Evolutionary conservation across 768 basidiomycete genomes (phyloP).

Genomic region (Auricularia heimuer): DNA sequence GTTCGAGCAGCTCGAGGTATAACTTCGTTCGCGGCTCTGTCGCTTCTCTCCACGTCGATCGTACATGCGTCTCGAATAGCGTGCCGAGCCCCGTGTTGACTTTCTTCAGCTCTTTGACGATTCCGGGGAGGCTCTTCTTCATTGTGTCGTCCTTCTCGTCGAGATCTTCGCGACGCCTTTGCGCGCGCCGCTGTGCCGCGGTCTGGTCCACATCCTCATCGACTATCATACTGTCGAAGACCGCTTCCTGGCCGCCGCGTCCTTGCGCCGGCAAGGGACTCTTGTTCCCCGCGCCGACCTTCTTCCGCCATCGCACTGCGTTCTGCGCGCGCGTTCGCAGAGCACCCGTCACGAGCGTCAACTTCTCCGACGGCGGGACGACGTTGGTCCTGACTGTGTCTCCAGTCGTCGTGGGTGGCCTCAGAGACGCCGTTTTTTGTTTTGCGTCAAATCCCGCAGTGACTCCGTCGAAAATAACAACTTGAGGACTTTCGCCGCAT

Average conservation of each 20-base stretch:
- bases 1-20: not conserved
- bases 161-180: not conserved
- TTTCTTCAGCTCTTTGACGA: not conserved
- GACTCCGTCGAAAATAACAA: no score
- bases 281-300: no score
- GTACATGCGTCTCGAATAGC: not conserved
- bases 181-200: not conserved
- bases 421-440: no score
- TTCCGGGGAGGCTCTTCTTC: not conserved
- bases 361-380: no score
- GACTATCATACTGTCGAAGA: not conserved
- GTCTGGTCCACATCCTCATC: not conserved
- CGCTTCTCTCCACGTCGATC: not conserved
- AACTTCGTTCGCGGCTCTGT: not conserved
- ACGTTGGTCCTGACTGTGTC: no score
- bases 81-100: not conserved
- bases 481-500: no score
- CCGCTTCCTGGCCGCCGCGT: not conserved
- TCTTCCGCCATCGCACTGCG: no score
- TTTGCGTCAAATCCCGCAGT: no score
- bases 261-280: no score
- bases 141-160: not conserved
- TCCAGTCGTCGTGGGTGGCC: no score
- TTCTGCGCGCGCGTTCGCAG: no score
- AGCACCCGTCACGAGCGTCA: no score